Evolutionary conservation across 1,139 yeast genomes (phyloP).

Genomic region (Pichia sp.): DNA sequence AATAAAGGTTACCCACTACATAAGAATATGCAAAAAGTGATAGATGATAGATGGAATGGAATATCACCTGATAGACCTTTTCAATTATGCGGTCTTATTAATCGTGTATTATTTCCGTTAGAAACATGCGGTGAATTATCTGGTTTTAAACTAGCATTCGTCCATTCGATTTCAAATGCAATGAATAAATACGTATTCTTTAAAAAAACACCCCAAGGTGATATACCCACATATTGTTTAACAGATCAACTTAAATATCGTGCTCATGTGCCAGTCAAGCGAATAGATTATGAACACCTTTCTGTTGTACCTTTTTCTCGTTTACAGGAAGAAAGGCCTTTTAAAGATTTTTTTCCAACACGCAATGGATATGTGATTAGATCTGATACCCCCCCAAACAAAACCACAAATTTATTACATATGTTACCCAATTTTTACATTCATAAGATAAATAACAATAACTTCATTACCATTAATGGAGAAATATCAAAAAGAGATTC

Average conservation of each 20-base stretch:
- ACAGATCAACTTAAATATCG: background rate
- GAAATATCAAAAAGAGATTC: background rate
- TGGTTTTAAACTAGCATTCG: background rate
- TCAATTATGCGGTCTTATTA: background rate
- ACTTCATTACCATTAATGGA: background rate
- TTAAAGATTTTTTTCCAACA: background rate
- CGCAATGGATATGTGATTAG: background rate
- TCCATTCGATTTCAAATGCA: background rate
- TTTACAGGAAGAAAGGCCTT: background rate
- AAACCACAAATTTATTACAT: background rate
- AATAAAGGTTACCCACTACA: background rate
- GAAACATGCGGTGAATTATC: background rate
- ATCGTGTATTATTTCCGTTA: background rate
- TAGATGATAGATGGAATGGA: background rate
- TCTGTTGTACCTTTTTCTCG: background rate
- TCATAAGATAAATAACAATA: background rate
- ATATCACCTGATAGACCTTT: background rate
- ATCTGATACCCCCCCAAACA: background rate
- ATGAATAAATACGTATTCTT: background rate
- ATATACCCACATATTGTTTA: background rate
- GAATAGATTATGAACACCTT: background rate
- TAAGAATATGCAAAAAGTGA: background rate
- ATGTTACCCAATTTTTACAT: background rate
- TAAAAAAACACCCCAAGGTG: background rate
- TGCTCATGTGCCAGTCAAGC: background rate